These are phyloP conservation scores for Cladobotryum mycophilum DNA, from an alignment of 2,329 filamentous ascomycete species.

Conservation along the genomic window DNA sequence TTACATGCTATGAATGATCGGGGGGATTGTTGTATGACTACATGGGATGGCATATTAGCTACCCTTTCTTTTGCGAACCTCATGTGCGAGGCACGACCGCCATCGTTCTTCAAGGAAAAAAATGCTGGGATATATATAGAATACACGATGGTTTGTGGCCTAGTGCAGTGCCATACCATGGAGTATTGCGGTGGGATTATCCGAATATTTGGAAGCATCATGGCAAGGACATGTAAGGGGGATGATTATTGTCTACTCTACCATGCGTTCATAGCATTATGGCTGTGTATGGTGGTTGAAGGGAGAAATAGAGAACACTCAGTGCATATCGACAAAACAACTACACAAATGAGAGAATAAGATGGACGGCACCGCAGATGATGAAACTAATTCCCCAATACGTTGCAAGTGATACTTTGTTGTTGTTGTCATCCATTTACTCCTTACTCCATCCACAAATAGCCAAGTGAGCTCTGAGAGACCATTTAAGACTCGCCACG, in stretches of 20 bases:
- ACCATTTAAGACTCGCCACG: neutral
- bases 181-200: neutral
- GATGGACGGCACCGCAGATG: neutral
- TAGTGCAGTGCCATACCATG: conserved; percentile 5
- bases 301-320: no score
- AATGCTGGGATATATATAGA: neutral
- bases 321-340: no score
- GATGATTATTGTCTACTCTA: neutral
- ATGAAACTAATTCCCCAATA: neutral
- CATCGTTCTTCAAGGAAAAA: neutral
- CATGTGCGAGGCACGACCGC: no score
- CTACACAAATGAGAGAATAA: neutral
- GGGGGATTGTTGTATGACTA: conserved; percentile 2
- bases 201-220: neutral
- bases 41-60: neutral
- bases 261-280: no score
- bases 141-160: neutral
- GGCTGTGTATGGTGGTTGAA: no score
- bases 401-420: neutral
- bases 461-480: no score
- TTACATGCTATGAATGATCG: neutral
- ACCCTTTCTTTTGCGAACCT: neutral
- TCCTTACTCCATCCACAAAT: neutral
- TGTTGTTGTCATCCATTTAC: conserved; percentile 7
- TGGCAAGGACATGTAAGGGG: neutral